Evolutionary conservation across 352 stramenopile genomes (phyloP).

Genomic region (Globisporangium nodosum): DNA sequence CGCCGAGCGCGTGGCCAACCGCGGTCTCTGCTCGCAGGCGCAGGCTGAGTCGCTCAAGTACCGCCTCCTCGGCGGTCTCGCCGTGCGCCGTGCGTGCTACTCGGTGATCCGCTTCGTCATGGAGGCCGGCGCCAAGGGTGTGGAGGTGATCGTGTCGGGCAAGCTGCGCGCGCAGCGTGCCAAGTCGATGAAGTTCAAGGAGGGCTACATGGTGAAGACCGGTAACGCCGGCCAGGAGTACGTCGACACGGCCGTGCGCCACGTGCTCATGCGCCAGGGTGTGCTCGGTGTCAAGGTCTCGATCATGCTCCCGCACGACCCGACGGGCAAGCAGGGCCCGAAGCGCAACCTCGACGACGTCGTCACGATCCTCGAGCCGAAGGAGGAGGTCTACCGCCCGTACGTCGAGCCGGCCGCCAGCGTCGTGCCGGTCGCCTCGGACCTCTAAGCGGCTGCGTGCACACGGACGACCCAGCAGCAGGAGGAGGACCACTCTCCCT

Average conservation of each 20-base stretch:
- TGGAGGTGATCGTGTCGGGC: slow-evolving; percentile 98
- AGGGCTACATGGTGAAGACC: slow-evolving; percentile 99
- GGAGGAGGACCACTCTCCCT: background rate
- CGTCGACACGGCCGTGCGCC: slow-evolving; percentile 97
- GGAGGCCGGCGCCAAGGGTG: slow-evolving; percentile 98
- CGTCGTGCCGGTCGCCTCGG: slow-evolving; percentile 32
- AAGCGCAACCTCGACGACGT: slow-evolving; percentile 98
- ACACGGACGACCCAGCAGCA: too few species aligned
- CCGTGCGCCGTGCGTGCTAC: slow-evolving; percentile 98
- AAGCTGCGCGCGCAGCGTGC: slow-evolving; percentile 99
- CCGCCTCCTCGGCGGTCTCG: slow-evolving; percentile 97
- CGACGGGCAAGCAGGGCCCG: slow-evolving; percentile 94
- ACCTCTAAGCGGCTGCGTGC: slow-evolving; percentile 13
- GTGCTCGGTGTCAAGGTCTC: slow-evolving; percentile 99
- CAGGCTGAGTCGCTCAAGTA: slow-evolving; percentile 99
- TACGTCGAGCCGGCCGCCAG: slow-evolving; percentile 72
- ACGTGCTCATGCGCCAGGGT: slow-evolving; percentile 99
- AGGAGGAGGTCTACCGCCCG: slow-evolving; percentile 91
- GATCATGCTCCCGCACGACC: slow-evolving; percentile 99
- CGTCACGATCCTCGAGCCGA: slow-evolving; percentile 98
- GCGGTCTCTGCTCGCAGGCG: slow-evolving; percentile 97
- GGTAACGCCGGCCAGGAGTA: slow-evolving; percentile 98
- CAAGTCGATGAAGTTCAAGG: slow-evolving; percentile 99
- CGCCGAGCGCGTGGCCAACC: slow-evolving; percentile 98
- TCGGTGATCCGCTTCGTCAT: slow-evolving; percentile 99